A percentile compares a stretch with the other conserved stretches of the same genome.
phyloP scores from a whole-genome alignment of 2,329 filamentous ascomycete species.

The Colletotrichum orbiculare region DNA sequence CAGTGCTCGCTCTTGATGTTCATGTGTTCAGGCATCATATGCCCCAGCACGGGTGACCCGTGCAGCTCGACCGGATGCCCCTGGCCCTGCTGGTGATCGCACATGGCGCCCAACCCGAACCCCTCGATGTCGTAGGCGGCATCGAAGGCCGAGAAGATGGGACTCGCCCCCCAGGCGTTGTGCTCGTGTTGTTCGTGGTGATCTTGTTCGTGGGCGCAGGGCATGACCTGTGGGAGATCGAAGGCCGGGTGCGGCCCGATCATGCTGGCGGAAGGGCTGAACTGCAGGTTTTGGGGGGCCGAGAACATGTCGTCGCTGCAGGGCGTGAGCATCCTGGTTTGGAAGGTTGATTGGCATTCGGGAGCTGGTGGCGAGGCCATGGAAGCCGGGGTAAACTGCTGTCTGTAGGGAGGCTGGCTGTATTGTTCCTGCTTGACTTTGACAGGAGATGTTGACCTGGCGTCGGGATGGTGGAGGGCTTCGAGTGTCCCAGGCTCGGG shows the following conservation, averaged over 20 bases:
- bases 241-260: slow-evolving; percentile 44
- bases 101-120: slow-evolving; percentile 46
- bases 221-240: slow-evolving; percentile 41
- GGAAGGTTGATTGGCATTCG: slow-evolving; percentile 44
- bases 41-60: slow-evolving; percentile 41
- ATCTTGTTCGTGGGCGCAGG: slow-evolving; percentile 42
- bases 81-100: slow-evolving; percentile 45
- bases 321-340: slow-evolving; percentile 61
- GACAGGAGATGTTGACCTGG: slow-evolving; percentile 34
- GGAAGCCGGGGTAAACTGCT: slow-evolving; percentile 52
- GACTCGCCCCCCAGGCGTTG: slow-evolving; percentile 45
- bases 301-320: slow-evolving; percentile 62
- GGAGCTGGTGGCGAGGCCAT: slow-evolving; percentile 48
- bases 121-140: slow-evolving; percentile 51
- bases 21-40: slow-evolving; percentile 41
- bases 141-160: slow-evolving; percentile 54
- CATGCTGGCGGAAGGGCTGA: slow-evolving; percentile 48
- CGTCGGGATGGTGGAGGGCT: slow-evolving; percentile 34
- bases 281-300: slow-evolving; percentile 42
- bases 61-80: slow-evolving; percentile 42
- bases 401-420: slow-evolving; percentile 43
- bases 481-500: slow-evolving; percentile 47
- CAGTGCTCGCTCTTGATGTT: slow-evolving; percentile 51
- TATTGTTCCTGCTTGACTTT: slow-evolving; percentile 53
- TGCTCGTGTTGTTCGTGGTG: slow-evolving; percentile 46